These are phyloP conservation scores for Cladophialophora chaetospira DNA, from an alignment of 2,329 filamentous ascomycete genomes.

Conservation along the genomic window DNA sequence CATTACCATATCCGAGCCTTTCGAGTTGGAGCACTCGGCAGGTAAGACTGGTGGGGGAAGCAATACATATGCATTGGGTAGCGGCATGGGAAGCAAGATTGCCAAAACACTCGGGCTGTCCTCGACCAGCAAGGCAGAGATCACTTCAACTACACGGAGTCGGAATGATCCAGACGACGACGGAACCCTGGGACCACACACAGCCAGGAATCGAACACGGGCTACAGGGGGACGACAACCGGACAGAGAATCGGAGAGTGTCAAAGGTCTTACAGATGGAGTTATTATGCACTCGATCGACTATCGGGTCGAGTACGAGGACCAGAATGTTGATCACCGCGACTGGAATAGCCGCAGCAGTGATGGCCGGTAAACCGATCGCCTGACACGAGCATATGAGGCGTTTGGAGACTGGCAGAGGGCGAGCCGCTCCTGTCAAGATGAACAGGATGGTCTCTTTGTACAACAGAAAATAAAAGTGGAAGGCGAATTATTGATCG, in stretches of 20 bases:
- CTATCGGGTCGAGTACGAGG: conserved; percentile 34
- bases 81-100: conserved; percentile 16
- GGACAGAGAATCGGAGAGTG: conserved; percentile 22
- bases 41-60: conserved; percentile 10
- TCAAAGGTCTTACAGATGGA: conserved; percentile 30
- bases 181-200: neutral
- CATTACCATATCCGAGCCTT: conserved; percentile 30
- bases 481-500: neutral
- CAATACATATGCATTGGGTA: neutral
- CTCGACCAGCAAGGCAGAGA: conserved; percentile 7
- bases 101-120: conserved; percentile 8
- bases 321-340: conserved; percentile 3
- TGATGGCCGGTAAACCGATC: neutral
- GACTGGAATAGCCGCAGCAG: conserved; percentile 11
- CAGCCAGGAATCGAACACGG: neutral
- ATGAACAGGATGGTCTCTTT: neutral
- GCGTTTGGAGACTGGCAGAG: neutral
- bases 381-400: neutral
- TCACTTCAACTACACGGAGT: conserved; percentile 4
- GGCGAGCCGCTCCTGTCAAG: neutral
- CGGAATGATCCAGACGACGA: neutral
- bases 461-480: neutral
- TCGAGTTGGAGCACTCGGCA: conserved; percentile 9
- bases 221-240: conserved; percentile 4
- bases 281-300: conserved; percentile 34